Conservation (phyloP, 2,329 filamentous ascomycete genomes). For the Knufia petricola region DNA sequence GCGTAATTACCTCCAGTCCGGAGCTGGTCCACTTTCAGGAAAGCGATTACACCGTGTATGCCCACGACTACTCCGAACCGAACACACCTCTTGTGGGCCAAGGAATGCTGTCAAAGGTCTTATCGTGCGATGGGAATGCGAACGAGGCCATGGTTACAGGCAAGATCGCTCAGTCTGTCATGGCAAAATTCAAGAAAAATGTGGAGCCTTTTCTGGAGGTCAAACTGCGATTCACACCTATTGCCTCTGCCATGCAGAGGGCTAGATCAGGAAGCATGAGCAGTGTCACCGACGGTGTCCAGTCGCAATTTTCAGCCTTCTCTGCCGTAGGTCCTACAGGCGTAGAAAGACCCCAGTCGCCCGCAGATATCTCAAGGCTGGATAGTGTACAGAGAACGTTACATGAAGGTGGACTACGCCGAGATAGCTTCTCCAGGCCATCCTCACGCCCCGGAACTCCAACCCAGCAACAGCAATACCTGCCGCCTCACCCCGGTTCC, state of each 20-base stretch:
- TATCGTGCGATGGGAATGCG: conserved; percentile 32
- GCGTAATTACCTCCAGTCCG: conserved; percentile 68
- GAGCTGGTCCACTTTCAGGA: conserved; percentile 67
- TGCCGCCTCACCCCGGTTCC: conserved; percentile 11
- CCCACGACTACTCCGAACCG: conserved; percentile 90
- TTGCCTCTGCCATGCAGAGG: conserved; percentile 37
- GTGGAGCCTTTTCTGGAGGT: conserved; percentile 83
- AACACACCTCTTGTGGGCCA: conserved; percentile 90
- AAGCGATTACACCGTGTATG: conserved; percentile 91
- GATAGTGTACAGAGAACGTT: conserved; percentile 37
- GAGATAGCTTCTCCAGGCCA: conserved; percentile 10
- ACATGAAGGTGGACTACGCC: conserved; percentile 25
- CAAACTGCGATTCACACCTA: conserved; percentile 72
- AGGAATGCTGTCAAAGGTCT: conserved; percentile 81
- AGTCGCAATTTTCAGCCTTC: conserved; percentile 14
- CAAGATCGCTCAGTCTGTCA: conserved; percentile 74
- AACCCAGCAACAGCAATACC: conserved; percentile 9
- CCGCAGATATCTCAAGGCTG: conserved; percentile 34
- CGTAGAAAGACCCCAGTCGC: conserved; percentile 27
- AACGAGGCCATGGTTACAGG: conserved; percentile 62
- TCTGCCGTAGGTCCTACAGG: conserved; percentile 25
- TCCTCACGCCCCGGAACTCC: conserved; percentile 21
- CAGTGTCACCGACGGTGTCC: conserved; percentile 18
- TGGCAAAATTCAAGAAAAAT: conserved; percentile 75
- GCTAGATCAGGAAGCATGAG: conserved; percentile 21